Base-by-base conservation (phyloP, 768 basidiomycete genomes). In the Melanogaster broomeanus region DNA sequence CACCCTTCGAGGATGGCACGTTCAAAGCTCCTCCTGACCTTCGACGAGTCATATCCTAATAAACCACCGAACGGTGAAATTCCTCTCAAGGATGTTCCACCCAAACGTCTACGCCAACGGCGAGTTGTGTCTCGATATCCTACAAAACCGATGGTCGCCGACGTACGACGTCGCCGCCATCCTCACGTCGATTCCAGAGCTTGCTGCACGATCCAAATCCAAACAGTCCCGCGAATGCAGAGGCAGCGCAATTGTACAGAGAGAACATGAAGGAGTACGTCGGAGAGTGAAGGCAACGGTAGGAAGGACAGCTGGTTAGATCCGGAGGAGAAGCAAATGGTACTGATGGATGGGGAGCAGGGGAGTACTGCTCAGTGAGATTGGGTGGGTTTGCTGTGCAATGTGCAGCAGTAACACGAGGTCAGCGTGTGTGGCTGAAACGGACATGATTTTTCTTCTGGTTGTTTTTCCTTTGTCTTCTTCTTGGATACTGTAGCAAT, bases 241-340 rank as follows among this genome's bases (percentile, higher is more conserved):
- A 99, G 72, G 97, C 97, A 0, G 97, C 97, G 6, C 92, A 94
- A 72, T 71, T 99, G 54, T 99, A 95, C 65, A 77, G 96, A 51
- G 96, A 98, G 67, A 97, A 97, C 64, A 94, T 95, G 90, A 98
- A 97, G 74, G 96, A 98, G 76, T 98, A 98, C 67, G 89, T 96
- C 77, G 94, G 56, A 73, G 93, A 48, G 96, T 98, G 27, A 91
- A 96, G 72, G 84, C 82, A 38, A 96, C 94, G 0, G 94, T 97
- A 27, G 95, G n/a, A n/a, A 97, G 73, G 88, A 92, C 67, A 93
- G 90, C 52, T 97, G 94, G 95, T 71, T 97, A 46, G 95, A 97
- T 68, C 78, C 79, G 4, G 78, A 78, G 33, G 88, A 90, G 22
- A 73, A 76, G 49, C 85, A 84, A 50, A 84, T 85, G 62, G 81